Evolutionary conservation across 2,329 filamentous ascomycete genomes (phyloP).

Genomic region (Trichoderma endophyticum): DNA sequence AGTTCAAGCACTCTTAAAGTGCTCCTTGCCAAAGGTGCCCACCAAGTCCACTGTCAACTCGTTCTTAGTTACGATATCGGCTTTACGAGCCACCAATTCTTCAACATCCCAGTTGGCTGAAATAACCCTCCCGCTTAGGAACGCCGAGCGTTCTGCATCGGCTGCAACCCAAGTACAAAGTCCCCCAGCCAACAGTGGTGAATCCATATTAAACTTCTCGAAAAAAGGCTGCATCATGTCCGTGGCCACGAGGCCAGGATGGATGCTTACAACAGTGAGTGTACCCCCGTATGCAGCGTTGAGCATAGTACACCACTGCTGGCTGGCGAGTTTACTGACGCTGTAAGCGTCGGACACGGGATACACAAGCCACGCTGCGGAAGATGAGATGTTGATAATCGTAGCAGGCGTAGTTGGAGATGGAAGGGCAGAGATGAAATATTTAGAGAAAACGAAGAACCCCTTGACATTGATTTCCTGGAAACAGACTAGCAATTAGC

Average conservation of each 20-base stretch:
- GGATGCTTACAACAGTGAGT: background rate
- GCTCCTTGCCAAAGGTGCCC: background rate
- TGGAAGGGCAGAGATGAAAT: background rate
- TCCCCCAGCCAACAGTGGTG: background rate
- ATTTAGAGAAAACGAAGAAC: background rate
- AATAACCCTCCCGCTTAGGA: background rate
- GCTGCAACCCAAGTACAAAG: background rate
- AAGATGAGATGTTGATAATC: background rate
- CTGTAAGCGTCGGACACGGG: background rate
- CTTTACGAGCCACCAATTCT: background rate
- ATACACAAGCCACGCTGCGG: background rate
- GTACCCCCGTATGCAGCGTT: background rate
- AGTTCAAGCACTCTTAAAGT: background rate
- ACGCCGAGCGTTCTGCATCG: background rate
- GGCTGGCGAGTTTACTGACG: conserved; percentile 12
- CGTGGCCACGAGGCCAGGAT: background rate
- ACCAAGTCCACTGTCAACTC: background rate
- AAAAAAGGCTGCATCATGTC: background rate
- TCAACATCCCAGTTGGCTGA: background rate
- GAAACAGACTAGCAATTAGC: background rate
- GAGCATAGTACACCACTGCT: background rate
- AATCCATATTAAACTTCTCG: background rate
- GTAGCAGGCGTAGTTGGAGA: background rate
- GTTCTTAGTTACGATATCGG: background rate
- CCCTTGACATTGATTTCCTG: conserved; percentile 1